Conservation (phyloP, 1,284 basidiomycete genomes). For the Phellopilus nigrolimitatus region DNA sequence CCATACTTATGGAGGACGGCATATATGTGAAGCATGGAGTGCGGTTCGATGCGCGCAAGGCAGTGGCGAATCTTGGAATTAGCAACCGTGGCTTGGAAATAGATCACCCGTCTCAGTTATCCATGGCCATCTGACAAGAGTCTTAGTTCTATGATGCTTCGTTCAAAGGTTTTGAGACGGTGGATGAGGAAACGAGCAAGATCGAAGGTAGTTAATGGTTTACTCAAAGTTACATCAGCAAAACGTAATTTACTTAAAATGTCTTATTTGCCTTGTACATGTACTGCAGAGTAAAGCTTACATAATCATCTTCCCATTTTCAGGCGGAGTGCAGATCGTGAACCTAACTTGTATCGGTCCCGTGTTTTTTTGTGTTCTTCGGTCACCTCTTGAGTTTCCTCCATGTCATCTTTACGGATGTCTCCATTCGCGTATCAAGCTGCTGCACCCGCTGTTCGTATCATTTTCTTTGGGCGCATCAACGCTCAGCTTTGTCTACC, state of each 20-base stretch:
- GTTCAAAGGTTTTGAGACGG: background rate
- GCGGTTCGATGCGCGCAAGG: background rate
- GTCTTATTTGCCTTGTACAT: too few species aligned
- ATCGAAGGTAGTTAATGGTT: background rate
- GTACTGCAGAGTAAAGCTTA: too few species aligned
- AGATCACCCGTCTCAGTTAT: background rate
- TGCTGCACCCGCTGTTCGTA: too few species aligned
- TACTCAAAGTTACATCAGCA: background rate
- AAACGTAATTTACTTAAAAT: background rate
- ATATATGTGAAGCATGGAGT: background rate
- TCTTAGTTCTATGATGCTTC: background rate
- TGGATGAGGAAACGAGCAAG: background rate
- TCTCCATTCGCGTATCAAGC: too few species aligned
- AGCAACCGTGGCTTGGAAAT: background rate
- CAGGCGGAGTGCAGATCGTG: too few species aligned
- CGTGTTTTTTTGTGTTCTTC: too few species aligned
- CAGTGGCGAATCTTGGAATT: background rate
- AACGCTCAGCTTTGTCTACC: too few species aligned
- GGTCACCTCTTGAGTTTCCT: too few species aligned
- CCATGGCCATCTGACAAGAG: background rate
- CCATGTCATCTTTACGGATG: too few species aligned
- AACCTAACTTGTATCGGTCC: too few species aligned
- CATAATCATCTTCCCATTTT: too few species aligned
- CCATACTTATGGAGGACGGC: background rate
- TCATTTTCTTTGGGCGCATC: too few species aligned